Evolutionary conservation across 2,329 filamentous ascomycete genomes (phyloP), one percentile per base, ranked within the genome.

Genomic region (Magnaporthiopsis incrustans): DNA sequence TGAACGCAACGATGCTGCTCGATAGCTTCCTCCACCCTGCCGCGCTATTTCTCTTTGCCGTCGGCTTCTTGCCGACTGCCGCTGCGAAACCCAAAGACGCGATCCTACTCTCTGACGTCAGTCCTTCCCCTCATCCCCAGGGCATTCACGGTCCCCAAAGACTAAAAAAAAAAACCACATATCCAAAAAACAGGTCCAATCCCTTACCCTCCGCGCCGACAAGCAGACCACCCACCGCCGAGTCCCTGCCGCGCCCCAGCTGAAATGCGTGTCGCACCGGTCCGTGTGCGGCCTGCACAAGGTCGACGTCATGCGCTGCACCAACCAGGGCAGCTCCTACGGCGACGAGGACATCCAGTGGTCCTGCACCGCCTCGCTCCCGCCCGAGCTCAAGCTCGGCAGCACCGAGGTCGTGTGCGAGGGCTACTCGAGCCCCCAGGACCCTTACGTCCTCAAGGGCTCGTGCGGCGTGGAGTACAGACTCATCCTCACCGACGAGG

Each of bases 391-490:
- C 67, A 84, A 84, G 75, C 85, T 98, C 33, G 93, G 91, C 65
- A 83, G 85, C 66, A 97, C 94, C 14, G 93, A 98, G 67, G 94
- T 98, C 64, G 81, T 92, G 14, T 99, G 95, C 75, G 94, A 99
- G 73, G 94, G 95, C 14, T 98, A 97, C 77, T 79, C 84, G 65
- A 81, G 79, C 18, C 77, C 88, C 0, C 85, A 94, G 60, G 95
- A 98, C 74, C 86, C 86, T 0, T 96, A 92, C 74, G 84, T 98
- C n/a, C 78, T 98, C 63, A 92, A 90, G 71, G 95, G 95, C 27
- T 95, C 90, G 74, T 98, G 94, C 76, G 95, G 90, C 18, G 93
- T 97, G 30, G 91, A 97, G 77, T 98, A 98, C 76, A 82, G 89
- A 18, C 77, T 98, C 8, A 75, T 89, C 0, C 79, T 98, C 63